A percentile compares a stretch with the other conserved stretches of the same genome.
phyloP scores from a whole-genome alignment of 345 rosid species.

The Erysimum cheiranthoides region DNA sequence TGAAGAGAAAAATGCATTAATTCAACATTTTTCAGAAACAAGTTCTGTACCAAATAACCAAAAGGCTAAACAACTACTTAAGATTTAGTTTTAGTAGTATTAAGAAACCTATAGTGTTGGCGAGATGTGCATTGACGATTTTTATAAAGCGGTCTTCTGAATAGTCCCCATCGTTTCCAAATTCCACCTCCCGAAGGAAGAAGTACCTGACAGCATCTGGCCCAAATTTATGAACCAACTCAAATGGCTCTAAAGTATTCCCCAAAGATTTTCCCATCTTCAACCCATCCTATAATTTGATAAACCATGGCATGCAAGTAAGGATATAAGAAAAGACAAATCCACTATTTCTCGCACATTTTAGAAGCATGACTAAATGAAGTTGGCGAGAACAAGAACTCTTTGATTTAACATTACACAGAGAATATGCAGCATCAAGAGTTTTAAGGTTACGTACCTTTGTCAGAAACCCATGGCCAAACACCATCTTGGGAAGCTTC shows the following conservation, averaged over 20 bases:
- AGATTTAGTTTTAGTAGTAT: constrained; percentile 28
- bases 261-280: constrained; percentile 99
- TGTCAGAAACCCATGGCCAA: constrained; percentile 95
- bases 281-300: constrained; percentile 84
- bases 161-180: constrained; percentile 94
- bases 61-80: neutral
- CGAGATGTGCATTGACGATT: constrained; percentile 93
- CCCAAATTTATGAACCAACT: constrained; percentile 82
- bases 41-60: neutral
- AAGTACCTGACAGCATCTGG: constrained; percentile 93
- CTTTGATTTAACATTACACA: neutral
- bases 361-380: neutral
- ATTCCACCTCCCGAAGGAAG: constrained; percentile 88
- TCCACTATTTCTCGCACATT: constrained; percentile 1
- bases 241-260: constrained; percentile 86
- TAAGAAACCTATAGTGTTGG: constrained; percentile 80
- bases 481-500: constrained; percentile 77
- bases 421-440: constrained; percentile 4
- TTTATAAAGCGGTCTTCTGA: constrained; percentile 89
- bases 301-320: constrained; percentile 34
- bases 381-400: constrained; percentile 6
- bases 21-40: neutral
- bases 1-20: constrained; percentile 41
- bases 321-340: neutral
- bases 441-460: constrained; percentile 58